Percentiles rank a stretch among this genome's conserved stretches.
These are phyloP conservation scores for Talaromyces verruculosus DNA, from an alignment of 2,329 filamentous ascomycete genomes.

Conservation along the genomic window DNA sequence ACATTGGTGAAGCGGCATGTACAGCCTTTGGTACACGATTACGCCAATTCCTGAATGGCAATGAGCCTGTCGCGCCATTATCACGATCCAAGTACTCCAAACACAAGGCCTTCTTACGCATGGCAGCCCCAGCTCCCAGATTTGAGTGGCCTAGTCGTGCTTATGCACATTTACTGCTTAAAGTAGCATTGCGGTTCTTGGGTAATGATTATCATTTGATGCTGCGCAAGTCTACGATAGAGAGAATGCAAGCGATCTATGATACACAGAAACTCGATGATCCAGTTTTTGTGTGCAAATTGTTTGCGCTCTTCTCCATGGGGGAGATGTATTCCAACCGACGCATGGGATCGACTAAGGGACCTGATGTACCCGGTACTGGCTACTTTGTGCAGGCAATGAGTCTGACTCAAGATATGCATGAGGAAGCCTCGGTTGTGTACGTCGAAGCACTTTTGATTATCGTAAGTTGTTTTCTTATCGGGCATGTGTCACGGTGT, in stretches of 20 bases:
- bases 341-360: slow-evolving; percentile 19
- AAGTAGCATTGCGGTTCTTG: slow-evolving; percentile 25
- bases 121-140: slow-evolving; percentile 11
- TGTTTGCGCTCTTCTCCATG: slow-evolving; percentile 25
- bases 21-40: slow-evolving; percentile 23
- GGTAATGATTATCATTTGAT: slow-evolving; percentile 26
- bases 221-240: slow-evolving; percentile 23
- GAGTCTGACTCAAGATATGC: slow-evolving; percentile 22
- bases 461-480: slow-evolving; percentile 3
- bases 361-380: slow-evolving; percentile 21
- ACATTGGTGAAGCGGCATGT: slow-evolving; percentile 23
- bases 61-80: slow-evolving; percentile 21
- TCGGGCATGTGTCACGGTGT: not conserved
- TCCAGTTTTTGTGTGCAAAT: slow-evolving; percentile 22
- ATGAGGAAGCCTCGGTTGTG: slow-evolving; percentile 22
- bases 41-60: slow-evolving; percentile 22
- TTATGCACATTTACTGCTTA: slow-evolving; percentile 24
- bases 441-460: slow-evolving; percentile 23
- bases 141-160: slow-evolving; percentile 24
- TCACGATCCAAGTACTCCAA: slow-evolving; percentile 22
- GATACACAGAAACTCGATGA: slow-evolving; percentile 19
- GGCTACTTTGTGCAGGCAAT: slow-evolving; percentile 23
- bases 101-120: slow-evolving; percentile 20
- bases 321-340: slow-evolving; percentile 25
- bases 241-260: slow-evolving; percentile 23